Evolutionary conservation across 345 rosid species (phyloP), one percentile per base, ranked within the genome.

Genomic region (Limnanthes douglasii): DNA sequence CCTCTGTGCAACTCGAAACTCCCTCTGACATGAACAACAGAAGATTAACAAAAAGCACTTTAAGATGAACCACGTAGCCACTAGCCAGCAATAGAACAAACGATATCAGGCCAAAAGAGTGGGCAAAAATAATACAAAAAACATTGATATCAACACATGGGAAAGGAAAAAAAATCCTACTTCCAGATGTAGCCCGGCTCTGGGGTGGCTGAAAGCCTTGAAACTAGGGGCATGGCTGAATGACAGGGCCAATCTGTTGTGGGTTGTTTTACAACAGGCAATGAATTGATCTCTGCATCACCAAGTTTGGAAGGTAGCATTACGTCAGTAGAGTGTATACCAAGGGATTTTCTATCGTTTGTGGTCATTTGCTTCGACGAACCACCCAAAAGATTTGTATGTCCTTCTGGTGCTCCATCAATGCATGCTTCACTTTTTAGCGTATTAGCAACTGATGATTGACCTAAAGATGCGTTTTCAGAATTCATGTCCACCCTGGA

Each of bases 171-270:
- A 53, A 52, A n/a, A 59, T 36, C 99, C 18, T 82, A 92, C 99
- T 67, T 86, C 99, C 99, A 92, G 33, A 81, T 60, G 53, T 40
- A 71, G 21, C 75, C 78, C 64, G 65, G 78, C 57, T 75, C 90
- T 16, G 99, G 96, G 34, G 85, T 64, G 46, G 72, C 69, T 26
- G 71, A 57, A 48, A 51, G 56, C 57, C 49, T 64, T 25, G 26
- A 19, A 48, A 60, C 32, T 36, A 34, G 42, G 33, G 69, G 41
- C 2, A 38, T 9, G 20, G 70, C 23, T 26, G 58, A 66, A n/a
- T n/a, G n/a, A 15, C 61, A 57, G 15, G 65, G 39, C 57, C 31
- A 37, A 41, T 64, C 62, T 43, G 32, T 53, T 32, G 19, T 36
- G 5, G 44, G 24, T 15, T 59, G 48, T 30, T 41, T 70, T 25